phyloP scores from a whole-genome alignment of 805 yeast species.

The Wickerhamomyces subpelliculosus region DNA sequence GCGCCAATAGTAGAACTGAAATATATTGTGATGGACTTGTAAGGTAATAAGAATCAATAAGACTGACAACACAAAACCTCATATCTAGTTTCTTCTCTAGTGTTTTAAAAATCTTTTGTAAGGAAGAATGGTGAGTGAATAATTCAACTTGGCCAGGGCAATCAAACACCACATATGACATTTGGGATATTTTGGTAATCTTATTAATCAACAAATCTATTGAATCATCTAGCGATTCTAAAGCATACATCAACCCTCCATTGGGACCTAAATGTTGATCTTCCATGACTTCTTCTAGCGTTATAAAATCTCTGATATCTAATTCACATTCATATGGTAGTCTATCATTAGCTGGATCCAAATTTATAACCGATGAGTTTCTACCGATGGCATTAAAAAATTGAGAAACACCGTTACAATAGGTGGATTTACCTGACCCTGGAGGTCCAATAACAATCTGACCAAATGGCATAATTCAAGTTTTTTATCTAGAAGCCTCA shows the following conservation, averaged over 20 bases:
- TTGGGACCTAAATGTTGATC: slow-evolving; percentile 87
- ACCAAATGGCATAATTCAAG: slow-evolving; percentile 52
- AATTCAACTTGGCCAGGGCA: slow-evolving; percentile 97
- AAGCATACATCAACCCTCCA: slow-evolving; percentile 87
- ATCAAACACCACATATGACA: slow-evolving; percentile 70
- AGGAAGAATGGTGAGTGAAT: slow-evolving; percentile 81
- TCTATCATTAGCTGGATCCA: slow-evolving; percentile 87
- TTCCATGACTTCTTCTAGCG: slow-evolving; percentile 91
- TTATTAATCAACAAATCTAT: slow-evolving; percentile 52
- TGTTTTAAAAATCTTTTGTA: slow-evolving; percentile 57
- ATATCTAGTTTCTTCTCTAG: slow-evolving; percentile 60
- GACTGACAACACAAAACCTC: slow-evolving; percentile 76
- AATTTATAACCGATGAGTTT: slow-evolving; percentile 72
- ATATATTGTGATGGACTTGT: slow-evolving; percentile 87
- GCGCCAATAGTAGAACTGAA: slow-evolving; percentile 69
- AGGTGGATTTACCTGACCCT: slow-evolving; percentile 95
- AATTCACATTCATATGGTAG: slow-evolving; percentile 65
- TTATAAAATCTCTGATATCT: slow-evolving; percentile 78
- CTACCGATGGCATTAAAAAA: slow-evolving; percentile 93
- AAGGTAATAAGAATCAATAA: slow-evolving; percentile 76
- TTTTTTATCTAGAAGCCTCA: not conserved
- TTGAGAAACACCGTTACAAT: slow-evolving; percentile 87
- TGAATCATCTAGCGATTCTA: slow-evolving; percentile 57
- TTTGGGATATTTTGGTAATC: slow-evolving; percentile 49
- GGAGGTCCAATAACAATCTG: slow-evolving; percentile 98